Evolutionary conservation across 225 moss, liverwort and hornwort genomes (phyloP).

Genomic region (Marchantia polymorpha): DNA sequence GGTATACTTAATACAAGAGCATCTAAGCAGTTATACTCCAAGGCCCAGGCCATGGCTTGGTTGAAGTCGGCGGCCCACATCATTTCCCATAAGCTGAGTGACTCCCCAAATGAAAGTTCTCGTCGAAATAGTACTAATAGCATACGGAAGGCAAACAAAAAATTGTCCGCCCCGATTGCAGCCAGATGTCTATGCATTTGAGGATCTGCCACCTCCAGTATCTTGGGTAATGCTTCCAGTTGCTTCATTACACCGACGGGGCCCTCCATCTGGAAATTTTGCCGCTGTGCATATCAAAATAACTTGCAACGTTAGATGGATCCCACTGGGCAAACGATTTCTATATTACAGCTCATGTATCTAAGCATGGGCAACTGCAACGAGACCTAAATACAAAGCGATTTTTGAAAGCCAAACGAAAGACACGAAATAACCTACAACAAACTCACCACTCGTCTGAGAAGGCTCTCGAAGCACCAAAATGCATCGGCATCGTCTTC

Average conservation of each 20-base stretch:
- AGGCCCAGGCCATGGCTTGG: slow-evolving; percentile 52
- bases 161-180: slow-evolving; percentile 78
- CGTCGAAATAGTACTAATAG: slow-evolving; percentile 83
- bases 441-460: slow-evolving; percentile 67
- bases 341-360: not conserved
- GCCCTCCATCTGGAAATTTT: slow-evolving; percentile 94
- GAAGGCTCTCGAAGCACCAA: slow-evolving; percentile 93
- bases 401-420: not conserved
- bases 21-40: slow-evolving; percentile 58
- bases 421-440: not conserved
- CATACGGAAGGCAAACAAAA: slow-evolving; percentile 90
- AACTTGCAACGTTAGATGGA: not conserved
- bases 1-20: slow-evolving; percentile 56
- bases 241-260: slow-evolving; percentile 89
- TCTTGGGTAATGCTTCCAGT: slow-evolving; percentile 73
- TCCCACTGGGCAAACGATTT: not conserved
- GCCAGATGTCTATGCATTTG: slow-evolving; percentile 74
- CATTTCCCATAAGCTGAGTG: slow-evolving; percentile 93
- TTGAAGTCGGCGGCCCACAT: slow-evolving; percentile 98
- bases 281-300: slow-evolving; percentile 43
- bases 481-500: slow-evolving; percentile 89
- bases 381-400: not conserved
- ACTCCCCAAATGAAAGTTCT: slow-evolving; percentile 81
- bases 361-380: not conserved
- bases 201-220: slow-evolving; percentile 74